These are phyloP conservation scores for Salix viminalis DNA, from an alignment of 345 rosid genomes.

Conservation along the genomic window DNA sequence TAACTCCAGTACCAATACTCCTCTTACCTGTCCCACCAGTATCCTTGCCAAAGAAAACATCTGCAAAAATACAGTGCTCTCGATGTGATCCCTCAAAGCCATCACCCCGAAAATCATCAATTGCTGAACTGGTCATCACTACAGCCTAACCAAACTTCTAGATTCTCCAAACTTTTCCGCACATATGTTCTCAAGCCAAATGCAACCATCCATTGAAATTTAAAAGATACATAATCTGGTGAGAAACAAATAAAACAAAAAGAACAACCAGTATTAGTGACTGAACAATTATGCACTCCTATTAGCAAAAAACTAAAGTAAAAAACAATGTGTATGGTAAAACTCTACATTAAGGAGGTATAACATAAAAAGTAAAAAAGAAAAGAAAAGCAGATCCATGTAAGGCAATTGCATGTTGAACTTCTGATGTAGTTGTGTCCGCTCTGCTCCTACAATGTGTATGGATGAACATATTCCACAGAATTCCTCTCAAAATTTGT, in stretches of 20 bases:
- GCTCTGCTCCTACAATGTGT: not conserved
- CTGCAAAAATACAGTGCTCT: conserved; percentile 50
- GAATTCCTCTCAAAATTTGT: not conserved
- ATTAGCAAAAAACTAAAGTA: too few species aligned
- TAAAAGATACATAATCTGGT: not conserved
- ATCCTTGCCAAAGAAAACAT: conserved; percentile 53
- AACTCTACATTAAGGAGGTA: not conserved
- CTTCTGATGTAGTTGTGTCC: not conserved
- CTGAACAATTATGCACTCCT: not conserved
- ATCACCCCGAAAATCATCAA: conserved; percentile 38
- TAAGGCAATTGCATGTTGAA: not conserved
- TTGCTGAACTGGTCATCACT: conserved; percentile 33
- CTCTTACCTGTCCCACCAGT: conserved; percentile 35
- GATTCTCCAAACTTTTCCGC: not conserved
- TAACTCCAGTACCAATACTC: conserved; percentile 44
- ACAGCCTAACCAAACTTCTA: conserved; percentile 12
- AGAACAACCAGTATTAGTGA: not conserved
- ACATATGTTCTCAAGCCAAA: not conserved
- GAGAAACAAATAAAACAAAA: not conserved
- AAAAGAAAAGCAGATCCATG: not conserved
- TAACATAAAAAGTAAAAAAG: not conserved
- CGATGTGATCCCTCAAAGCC: conserved; percentile 57
- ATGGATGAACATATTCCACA: not conserved
- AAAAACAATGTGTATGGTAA: not conserved
- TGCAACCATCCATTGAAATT: not conserved